Evolutionary conservation across 306 rosid genomes (phyloP), one percentile per base, ranked within the genome.

Genomic region (Cicer bijugum): DNA sequence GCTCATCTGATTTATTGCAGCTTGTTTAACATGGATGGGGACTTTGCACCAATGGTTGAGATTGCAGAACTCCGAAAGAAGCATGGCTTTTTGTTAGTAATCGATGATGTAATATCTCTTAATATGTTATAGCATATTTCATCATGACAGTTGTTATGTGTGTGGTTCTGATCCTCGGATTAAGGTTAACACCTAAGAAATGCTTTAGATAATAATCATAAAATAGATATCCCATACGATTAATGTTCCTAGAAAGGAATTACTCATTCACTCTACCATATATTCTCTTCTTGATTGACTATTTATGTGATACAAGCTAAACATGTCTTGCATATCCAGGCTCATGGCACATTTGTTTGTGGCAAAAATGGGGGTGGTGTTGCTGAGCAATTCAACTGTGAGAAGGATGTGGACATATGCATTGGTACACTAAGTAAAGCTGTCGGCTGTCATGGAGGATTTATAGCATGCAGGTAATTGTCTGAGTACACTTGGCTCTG

Each of bases 21-120:
- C 89, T 86, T 94, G 88, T 94, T 94, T 86, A 94, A 97, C 84
- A 94, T 94, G 98, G 98, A 94, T 71, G 96, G 97, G 47, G 98
- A 94, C 87, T 89, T 82, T 75, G 96, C 97, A 42, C 97, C 98
- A 23, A 80, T 94, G 90, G 71, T 44, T 23, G 92, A 88, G 75
- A 95, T 94, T 60, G 96, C 81, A 72, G 83, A 77, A 35, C 92
- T 94, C 48, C 91, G 98, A 43, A 84, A 83, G 81, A 85, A 87
- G 80, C 88, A 91, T 82, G 85, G 76, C 1, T 94, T 89, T 81
- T 82, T 94, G 90, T 84, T 94, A 63, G 92, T 88, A 75, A 81
- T 94, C 72, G 98, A 94, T 69, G 98, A 94, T 87, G 98, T 89
- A 86, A 84, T 92, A 71, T 65, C 51, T 80, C 72, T 71, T 71